These are phyloP conservation scores for Phoma sp. DNA, from an alignment of 2,329 filamentous ascomycete species.

Conservation along the genomic window DNA sequence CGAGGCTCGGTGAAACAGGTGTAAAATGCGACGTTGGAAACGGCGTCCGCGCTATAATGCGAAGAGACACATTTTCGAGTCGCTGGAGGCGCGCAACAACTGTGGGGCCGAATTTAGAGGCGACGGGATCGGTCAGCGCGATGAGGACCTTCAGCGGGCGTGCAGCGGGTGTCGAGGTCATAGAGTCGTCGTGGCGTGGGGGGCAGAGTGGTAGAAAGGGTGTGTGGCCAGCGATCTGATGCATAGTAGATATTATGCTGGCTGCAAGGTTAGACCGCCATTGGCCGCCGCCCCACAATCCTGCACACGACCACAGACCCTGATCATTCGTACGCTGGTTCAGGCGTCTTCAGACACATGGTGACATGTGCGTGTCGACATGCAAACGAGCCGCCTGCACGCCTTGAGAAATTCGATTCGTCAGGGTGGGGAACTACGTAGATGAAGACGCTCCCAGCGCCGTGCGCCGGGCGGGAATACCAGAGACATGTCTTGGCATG, in stretches of 20 bases:
- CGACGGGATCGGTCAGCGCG: conserved; percentile 68
- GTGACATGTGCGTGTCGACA: not conserved
- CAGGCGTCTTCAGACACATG: not conserved
- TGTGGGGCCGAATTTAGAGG: conserved; percentile 69
- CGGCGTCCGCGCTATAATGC: conserved; percentile 38
- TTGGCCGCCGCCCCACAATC: conserved; percentile 27
- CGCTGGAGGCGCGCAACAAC: conserved; percentile 72
- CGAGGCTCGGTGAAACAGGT: conserved; percentile 33
- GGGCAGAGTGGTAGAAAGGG: conserved; percentile 13
- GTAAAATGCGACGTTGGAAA: conserved; percentile 30
- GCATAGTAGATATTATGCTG: conserved; percentile 13
- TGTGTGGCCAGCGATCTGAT: not conserved
- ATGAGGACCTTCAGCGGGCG: conserved; percentile 61
- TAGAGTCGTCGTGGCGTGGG: conserved; percentile 17
- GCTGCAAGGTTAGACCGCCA: conserved; percentile 23
- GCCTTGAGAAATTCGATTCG: not conserved
- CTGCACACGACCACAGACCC: conserved; percentile 7
- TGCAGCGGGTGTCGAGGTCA: conserved; percentile 27
- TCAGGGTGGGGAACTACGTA: conserved; percentile 4
- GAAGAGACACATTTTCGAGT: conserved; percentile 65
- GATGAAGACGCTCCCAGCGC: not conserved
- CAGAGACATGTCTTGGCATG: not conserved
- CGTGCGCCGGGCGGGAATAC: not conserved
- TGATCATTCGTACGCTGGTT: conserved; percentile 4
- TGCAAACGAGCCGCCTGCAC: not conserved